These are phyloP conservation scores for Dictyostelium firmibasis DNA, from an alignment of 78 protist species.

Conservation along the genomic window DNA sequence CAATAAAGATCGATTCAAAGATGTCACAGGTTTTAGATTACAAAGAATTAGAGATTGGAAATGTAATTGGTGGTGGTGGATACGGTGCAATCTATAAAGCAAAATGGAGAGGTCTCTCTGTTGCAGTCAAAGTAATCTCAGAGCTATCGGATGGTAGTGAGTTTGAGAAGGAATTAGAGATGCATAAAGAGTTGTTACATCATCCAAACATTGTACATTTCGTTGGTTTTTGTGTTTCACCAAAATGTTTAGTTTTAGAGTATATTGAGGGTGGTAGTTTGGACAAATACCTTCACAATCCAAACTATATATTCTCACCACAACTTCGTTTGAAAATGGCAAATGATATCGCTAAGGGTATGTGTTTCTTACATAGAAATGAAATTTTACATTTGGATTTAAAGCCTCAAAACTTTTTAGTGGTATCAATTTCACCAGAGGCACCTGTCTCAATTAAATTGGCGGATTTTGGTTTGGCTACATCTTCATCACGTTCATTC, in stretches of 20 bases:
- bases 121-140: slow-evolving; percentile 48
- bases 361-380: slow-evolving; percentile 77
- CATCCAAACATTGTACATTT: slow-evolving; percentile 76
- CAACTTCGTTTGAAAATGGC: slow-evolving; percentile 73
- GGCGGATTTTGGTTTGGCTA: slow-evolving; percentile 74
- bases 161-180: slow-evolving; percentile 73
- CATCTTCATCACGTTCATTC: slow-evolving; percentile 41
- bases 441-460: slow-evolving; percentile 69
- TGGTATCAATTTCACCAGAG: slow-evolving; percentile 29
- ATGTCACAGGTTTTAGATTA: slow-evolving; percentile 74
- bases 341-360: slow-evolving; percentile 78
- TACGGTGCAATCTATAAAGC: slow-evolving; percentile 71
- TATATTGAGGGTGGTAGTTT: slow-evolving; percentile 72
- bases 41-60: slow-evolving; percentile 50
- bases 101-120: slow-evolving; percentile 57
- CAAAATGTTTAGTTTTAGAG: slow-evolving; percentile 63
- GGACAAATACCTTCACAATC: slow-evolving; percentile 49
- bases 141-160: slow-evolving; percentile 58
- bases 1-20: slow-evolving; percentile 59
- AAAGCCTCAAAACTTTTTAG: slow-evolving; percentile 80
- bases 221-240: slow-evolving; percentile 72
- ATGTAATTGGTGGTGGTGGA: slow-evolving; percentile 74
- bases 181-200: slow-evolving; percentile 74
- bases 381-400: slow-evolving; percentile 78
- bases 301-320: slow-evolving; percentile 20